Conservation (phyloP, 2,329 filamentous ascomycete species). For the Hawksworthiomyces lignivorus region DNA sequence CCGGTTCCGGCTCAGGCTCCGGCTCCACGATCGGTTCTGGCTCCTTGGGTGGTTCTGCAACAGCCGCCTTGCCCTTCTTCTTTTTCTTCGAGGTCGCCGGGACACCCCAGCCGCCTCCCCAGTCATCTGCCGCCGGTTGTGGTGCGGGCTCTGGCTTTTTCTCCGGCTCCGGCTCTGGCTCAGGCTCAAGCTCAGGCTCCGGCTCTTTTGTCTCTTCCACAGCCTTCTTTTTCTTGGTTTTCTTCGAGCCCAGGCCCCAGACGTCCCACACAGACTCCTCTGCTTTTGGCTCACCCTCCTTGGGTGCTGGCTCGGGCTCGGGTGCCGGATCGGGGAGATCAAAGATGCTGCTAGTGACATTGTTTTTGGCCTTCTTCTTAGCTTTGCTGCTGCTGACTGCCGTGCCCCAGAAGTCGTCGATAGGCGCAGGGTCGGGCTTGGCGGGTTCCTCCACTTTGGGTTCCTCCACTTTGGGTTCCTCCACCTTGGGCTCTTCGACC, state of each 20-base stretch:
- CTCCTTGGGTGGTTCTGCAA: background rate
- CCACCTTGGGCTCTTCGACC: slow-evolving; percentile 10
- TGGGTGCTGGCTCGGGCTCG: slow-evolving; percentile 2
- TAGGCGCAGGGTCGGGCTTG: slow-evolving; percentile 16
- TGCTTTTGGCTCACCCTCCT: slow-evolving; percentile 11
- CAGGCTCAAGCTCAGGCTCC: slow-evolving; percentile 4
- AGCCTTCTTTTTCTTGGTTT: slow-evolving; percentile 28
- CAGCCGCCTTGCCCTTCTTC: slow-evolving; percentile 20
- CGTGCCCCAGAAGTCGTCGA: slow-evolving; percentile 20
- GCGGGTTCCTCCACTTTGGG: slow-evolving; percentile 5
- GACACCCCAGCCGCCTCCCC: slow-evolving; percentile 2
- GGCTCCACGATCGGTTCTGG: slow-evolving; percentile 11
- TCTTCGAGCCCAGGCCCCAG: slow-evolving; percentile 35
- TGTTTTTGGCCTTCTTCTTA: slow-evolving; percentile 34
- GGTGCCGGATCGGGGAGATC: slow-evolving; percentile 8
- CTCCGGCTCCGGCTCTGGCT: slow-evolving; percentile 10
- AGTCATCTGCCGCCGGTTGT: slow-evolving; percentile 1
- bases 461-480: slow-evolving; percentile 11
- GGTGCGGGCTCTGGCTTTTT: slow-evolving; percentile 11
- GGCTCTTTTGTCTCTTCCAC: background rate
- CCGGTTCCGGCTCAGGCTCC: slow-evolving; percentile 17
- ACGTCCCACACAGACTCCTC: slow-evolving; percentile 32
- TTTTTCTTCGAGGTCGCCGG: slow-evolving; percentile 17
- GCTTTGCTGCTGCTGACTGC: slow-evolving; percentile 32
- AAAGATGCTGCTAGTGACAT: slow-evolving; percentile 13